Evolutionary conservation across 1,139 yeast species (phyloP), one percentile per base, ranked within the genome.

Genomic region (Kodamaea plutei): DNA sequence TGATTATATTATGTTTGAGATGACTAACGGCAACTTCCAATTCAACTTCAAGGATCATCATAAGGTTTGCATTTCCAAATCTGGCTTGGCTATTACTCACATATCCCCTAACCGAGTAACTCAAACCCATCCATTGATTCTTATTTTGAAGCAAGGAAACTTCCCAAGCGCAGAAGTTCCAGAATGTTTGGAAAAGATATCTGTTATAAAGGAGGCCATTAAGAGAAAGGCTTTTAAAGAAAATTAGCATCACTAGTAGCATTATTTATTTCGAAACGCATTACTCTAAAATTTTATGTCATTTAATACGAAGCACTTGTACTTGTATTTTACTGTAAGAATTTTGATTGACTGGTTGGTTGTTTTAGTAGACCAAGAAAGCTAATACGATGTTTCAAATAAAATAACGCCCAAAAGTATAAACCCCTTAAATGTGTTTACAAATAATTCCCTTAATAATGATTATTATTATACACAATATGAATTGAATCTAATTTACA

Each of bases 11-110:
- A 84, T 89, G 94, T 91, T 93, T 63, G 94, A 87, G 56, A 64
- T 91, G 66, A 85, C 95, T 51, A 87, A 88, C 53, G 96, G 96
- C 13, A 81, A 87, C 28, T 78, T 84, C 59, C 98, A 91, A 58
- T 88, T 88, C 62, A 91, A 91, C 59, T 91, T 91, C 60, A 84
- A 84, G 52, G 98, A 91, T 60, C 98, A 91, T 52, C 89, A 84
- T 59, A 91, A 91, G 60, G 64, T 89, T 37, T 80, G 94, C 41
- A 58, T 89, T 25, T 81, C 91, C 27, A 80, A 80, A 44, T 68
- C 76, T 34, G 96, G 95, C 12, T 69, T 73, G 42, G 78, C 79
- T 27, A 71, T 89, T 23, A 85, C 95, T 22, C 87, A 87, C 47
- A 79, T 89, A 35, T 84, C 94, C 8, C 87, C 93, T 26, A 73